Percentiles rank a stretch among this genome's conserved stretches.
Evolutionary conservation across 305 asterid genomes (phyloP).

Genomic region (Nicotiana rustica): DNA sequence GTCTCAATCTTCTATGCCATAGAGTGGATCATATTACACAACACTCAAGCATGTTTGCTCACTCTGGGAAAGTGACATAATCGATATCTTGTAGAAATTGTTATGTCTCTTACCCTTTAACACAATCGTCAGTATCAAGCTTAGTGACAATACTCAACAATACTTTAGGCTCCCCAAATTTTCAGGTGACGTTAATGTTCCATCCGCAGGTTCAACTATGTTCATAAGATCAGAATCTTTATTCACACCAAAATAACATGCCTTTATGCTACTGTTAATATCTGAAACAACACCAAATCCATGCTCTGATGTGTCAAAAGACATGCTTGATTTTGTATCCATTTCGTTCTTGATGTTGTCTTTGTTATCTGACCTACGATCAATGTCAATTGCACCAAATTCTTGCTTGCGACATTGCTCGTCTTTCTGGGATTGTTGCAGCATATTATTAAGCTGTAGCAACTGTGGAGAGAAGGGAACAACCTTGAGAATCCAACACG

Average conservation of each 20-base stretch:
- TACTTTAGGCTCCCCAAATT: constrained; percentile 40
- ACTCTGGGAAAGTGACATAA: too few relatives aligned
- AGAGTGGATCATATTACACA: too few relatives aligned
- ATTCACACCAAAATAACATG: constrained; percentile 32
- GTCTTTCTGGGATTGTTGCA: constrained; percentile 30
- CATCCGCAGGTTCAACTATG: constrained; percentile 29
- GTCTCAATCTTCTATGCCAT: too few relatives aligned
- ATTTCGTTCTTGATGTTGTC: constrained; percentile 18
- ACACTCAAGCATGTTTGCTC: too few relatives aligned
- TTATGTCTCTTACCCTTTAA: too few relatives aligned
- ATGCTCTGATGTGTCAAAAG: background rate
- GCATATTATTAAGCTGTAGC: constrained; percentile 46
- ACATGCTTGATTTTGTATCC: constrained; percentile 15
- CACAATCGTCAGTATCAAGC: too few relatives aligned
- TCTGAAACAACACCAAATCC: constrained; percentile 34
- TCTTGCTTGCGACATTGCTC: constrained; percentile 33
- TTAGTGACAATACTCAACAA: too few relatives aligned
- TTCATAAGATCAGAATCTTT: constrained; percentile 26
- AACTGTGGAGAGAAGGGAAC: constrained; percentile 36
- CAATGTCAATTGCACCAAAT: constrained; percentile 18
- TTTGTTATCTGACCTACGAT: constrained; percentile 24
- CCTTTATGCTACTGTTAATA: constrained; percentile 38
- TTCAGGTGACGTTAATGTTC: constrained; percentile 37
- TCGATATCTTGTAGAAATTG: too few relatives aligned
- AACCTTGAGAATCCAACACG: too few relatives aligned